Base-by-base conservation (phyloP, 2,329 filamentous ascomycete species). In the Trichophaea hybrida region DNA sequence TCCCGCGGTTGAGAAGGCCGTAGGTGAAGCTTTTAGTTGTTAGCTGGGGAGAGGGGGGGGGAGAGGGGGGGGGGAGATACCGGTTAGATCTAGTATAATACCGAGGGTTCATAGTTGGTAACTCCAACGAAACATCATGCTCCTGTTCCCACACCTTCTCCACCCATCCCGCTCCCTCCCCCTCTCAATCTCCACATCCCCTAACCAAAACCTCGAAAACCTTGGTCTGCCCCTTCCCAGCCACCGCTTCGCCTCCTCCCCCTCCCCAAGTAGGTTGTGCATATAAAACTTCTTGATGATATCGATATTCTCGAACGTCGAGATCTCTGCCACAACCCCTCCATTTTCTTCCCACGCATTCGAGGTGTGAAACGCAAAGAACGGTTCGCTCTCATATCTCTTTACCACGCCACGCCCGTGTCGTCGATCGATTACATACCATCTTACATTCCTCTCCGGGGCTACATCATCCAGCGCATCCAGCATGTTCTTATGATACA, bases 361-460 rank as follows among this genome's bases (percentile, higher is more conserved):
- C 69, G 88, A 75, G 0, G 80, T 80, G 72, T 94, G 88, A 71
- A 94, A 94, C 71, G 81, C 84, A 74, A 90, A 94, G 51, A 82
- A 82, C 0, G 85, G 78, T 0, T 80, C 76, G 13, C 80, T 84
- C 15, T 83, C 78, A 67, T 85, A 90, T 1, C 77, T 79, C 1
- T 77, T 79, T 0, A 93, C 77, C 0, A 93, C 73, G 0, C 86
- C 52, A 76, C 75, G 3, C 76, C 78, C 8, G 59, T 56, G 1
- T 75, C 72, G 2, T 1, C 87, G 80, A 69, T 93, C 86, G 15
- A 94, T 72, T 0, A 94, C 79, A 64, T 86, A 81, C 88, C 88
- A 94, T 33, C 72, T 79, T 40, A 81, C 81, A 43, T 76, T 74
- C 24, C 76, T 75, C 1, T 72, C 72, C 0, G 74, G 63, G 67